phyloP scores from a whole-genome alignment of 1,284 basidiomycete genomes.

The Acaromyces ingoldii region DNA sequence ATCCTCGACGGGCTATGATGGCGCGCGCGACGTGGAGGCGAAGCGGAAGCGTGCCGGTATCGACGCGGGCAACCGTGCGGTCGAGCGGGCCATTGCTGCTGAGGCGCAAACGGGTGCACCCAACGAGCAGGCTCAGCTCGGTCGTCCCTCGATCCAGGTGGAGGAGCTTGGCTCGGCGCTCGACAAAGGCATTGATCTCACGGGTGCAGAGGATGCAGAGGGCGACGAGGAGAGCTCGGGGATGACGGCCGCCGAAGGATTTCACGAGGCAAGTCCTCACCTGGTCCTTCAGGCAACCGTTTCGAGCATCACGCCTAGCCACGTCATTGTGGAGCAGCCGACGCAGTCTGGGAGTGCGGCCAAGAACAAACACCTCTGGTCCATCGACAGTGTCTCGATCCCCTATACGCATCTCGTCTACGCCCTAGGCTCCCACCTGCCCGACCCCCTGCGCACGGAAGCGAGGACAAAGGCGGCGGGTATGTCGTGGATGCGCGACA shows the following conservation, averaged over 20 bases:
- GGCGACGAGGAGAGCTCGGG: neutral
- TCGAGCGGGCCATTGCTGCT: slow-evolving; percentile 19
- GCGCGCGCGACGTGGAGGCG: neutral
- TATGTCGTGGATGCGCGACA: slow-evolving; percentile 37
- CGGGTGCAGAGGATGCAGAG: neutral
- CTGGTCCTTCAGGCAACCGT: slow-evolving; percentile 43
- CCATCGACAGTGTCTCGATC: slow-evolving; percentile 43
- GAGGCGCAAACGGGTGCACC: slow-evolving; percentile 11
- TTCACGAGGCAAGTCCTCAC: slow-evolving; percentile 36
- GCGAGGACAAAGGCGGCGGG: slow-evolving; percentile 40
- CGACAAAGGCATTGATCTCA: slow-evolving; percentile 5
- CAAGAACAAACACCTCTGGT: slow-evolving; percentile 32
- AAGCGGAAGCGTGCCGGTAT: neutral
- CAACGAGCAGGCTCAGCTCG: slow-evolving; percentile 25
- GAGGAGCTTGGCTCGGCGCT: slow-evolving; percentile 22
- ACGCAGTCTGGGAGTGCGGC: neutral
- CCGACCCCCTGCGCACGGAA: slow-evolving; percentile 47
- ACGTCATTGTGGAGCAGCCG: slow-evolving; percentile 35
- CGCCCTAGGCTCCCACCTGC: slow-evolving; percentile 47
- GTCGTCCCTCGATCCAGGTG: slow-evolving; percentile 30
- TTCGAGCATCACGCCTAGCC: slow-evolving; percentile 35
- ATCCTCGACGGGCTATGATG: neutral
- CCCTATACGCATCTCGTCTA: slow-evolving; percentile 50
- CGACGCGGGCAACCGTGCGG: slow-evolving; percentile 16
- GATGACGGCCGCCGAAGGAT: slow-evolving; percentile 22